Evolutionary conservation across 176 grass and related monocot genomes (phyloP), one percentile per base, ranked within the genome.

Genomic region (Phyllostachys edulis): DNA sequence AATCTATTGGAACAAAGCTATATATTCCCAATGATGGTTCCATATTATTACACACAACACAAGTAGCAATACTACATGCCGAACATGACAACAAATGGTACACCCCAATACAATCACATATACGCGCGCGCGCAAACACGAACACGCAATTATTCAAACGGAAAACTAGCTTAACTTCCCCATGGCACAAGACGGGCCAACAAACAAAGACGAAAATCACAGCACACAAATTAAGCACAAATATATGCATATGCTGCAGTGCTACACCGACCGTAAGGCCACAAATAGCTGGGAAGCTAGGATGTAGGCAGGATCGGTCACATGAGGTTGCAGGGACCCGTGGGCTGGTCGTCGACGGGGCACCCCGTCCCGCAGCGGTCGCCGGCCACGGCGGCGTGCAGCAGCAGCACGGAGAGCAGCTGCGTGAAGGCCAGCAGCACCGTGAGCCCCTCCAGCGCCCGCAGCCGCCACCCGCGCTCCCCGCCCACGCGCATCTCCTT

Each of bases 401-500:
- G 49, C 64, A 97, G 70, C 20, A 75, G 63, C 45, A 91, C 87
- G 71, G 89, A 91, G 8, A 81, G 57, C 32, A 96, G 63, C 77
- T 96, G 91, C 37, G 94, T 93, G 77, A 90, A 76, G 20, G 73
- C 51, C n/a, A 96, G 69, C 67, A 80, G 60, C 2, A 79, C 39
- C 39, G 88, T 57, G 62, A 86, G 9, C 29, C 86, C 94, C 74
- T 96, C 91, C 5, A 96, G 79, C 37, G 78, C 81, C 40, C 87
- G 79, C 81, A 96, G 71, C 23, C 84, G 63, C 94, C 89, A 93
- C 50, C 89, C 91, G 63, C 94, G 79, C 49, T 59, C 37, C 4
- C 80, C 93, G 64, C 44, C 89, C n/a, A 73, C 49, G 18, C 54
- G 66, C 29, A 90, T 93, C 81, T 91, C 91, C 89, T 88, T 96